These are phyloP conservation scores for Kwoniella mangroviensis DNA, from an alignment of 768 basidiomycete genomes.

Conservation along the genomic window DNA sequence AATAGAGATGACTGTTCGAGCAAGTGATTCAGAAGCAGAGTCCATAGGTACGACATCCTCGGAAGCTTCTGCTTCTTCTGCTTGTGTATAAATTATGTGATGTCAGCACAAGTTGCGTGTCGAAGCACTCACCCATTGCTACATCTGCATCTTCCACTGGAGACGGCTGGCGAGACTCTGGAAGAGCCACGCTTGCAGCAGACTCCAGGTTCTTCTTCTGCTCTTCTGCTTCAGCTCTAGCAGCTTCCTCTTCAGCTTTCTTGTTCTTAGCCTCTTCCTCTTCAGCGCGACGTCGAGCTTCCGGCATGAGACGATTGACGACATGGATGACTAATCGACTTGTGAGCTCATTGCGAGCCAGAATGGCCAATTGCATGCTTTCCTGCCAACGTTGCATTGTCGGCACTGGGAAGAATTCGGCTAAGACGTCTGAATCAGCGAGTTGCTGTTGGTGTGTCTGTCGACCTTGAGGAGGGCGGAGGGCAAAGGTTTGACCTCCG, in stretches of 20 bases:
- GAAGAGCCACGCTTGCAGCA: conserved; percentile 28
- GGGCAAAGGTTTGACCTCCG: conserved; percentile 21
- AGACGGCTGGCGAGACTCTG: conserved; percentile 27
- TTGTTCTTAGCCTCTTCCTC: conserved; percentile 63
- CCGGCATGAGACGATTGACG: conserved; percentile 74
- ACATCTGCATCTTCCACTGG: conserved; percentile 23
- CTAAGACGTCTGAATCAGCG: conserved; percentile 15
- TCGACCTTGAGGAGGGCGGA: conserved; percentile 16
- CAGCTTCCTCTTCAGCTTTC: conserved; percentile 50
- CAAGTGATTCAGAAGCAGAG: conserved; percentile 37
- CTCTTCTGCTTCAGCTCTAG: conserved; percentile 59
- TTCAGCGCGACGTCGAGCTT: conserved; percentile 64
- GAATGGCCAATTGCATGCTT: conserved; percentile 79
- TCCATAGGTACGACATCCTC: neutral
- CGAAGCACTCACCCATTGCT: conserved; percentile 26
- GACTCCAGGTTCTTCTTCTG: conserved; percentile 17
- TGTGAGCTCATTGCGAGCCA: conserved; percentile 71
- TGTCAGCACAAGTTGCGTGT: conserved; percentile 16
- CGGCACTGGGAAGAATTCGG: conserved; percentile 71
- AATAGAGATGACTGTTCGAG: conserved; percentile 76
- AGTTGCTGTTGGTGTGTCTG: neutral
- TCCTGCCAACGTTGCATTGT: conserved; percentile 88
- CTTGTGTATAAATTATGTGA: conserved; percentile 31
- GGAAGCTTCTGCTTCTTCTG: too few relatives aligned
- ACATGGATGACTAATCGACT: conserved; percentile 73